Conservation (phyloP, 345 rosid genomes). For the Noccaea caerulescens region DNA sequence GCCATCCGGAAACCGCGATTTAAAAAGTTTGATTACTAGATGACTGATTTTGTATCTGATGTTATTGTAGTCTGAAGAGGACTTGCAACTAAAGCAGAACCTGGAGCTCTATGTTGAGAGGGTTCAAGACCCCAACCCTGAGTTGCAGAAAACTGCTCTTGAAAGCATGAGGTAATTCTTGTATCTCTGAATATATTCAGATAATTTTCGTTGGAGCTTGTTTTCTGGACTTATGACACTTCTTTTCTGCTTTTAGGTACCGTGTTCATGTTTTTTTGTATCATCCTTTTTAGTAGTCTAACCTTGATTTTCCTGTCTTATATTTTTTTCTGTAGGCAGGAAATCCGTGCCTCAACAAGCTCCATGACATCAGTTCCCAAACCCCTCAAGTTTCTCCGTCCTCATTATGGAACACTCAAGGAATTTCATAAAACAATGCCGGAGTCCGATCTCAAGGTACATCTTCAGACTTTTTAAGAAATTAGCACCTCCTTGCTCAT, state of each 20-base stretch:
- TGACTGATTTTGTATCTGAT: slow-evolving; percentile 18
- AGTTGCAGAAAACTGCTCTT: slow-evolving; percentile 83
- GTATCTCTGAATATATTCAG: not conserved
- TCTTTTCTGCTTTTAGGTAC: slow-evolving; percentile 14
- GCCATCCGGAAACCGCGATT: not conserved
- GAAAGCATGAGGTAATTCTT: slow-evolving; percentile 87
- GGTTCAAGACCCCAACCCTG: slow-evolving; percentile 88
- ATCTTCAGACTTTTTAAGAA: slow-evolving; percentile 18
- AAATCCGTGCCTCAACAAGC: slow-evolving; percentile 87
- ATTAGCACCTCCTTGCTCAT: not conserved
- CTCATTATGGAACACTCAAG: slow-evolving; percentile 90
- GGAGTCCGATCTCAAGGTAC: slow-evolving; percentile 77
- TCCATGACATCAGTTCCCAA: slow-evolving; percentile 99
- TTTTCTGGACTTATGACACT: slow-evolving; percentile 3
- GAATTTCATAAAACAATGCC: slow-evolving; percentile 65
- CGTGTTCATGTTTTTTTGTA: not conserved
- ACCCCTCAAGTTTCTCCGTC: slow-evolving; percentile 95
- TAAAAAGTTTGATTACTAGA: slow-evolving; percentile 1
- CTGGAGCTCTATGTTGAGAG: slow-evolving; percentile 94
- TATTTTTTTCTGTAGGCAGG: slow-evolving; percentile 60
- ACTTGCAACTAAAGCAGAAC: slow-evolving; percentile 87
- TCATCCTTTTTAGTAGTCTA: not conserved
- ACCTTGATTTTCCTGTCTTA: slow-evolving; percentile 8
- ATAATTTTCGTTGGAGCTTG: not conserved
- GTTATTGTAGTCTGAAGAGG: slow-evolving; percentile 82